Evolutionary conservation across 139 green algal genomes (phyloP), one percentile per base, ranked within the genome.

Genomic region (Tetratostichococcus sp.): DNA sequence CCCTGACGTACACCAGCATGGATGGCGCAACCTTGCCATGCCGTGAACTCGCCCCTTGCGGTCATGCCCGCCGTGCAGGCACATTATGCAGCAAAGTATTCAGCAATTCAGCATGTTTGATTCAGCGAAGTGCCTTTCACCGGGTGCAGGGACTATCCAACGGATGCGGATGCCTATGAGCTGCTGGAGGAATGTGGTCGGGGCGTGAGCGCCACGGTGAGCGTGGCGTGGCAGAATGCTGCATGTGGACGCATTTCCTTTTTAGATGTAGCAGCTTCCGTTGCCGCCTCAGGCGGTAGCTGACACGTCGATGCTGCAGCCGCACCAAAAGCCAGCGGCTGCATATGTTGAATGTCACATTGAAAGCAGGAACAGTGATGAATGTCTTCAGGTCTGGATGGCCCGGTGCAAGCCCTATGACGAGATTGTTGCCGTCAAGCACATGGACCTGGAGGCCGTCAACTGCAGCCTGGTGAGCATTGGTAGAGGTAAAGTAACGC

Each of bases 401-500:
- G 95, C 94, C 1, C 77, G 81, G 22, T 97, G 92, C 82, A 83
- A 90, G 43, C 77, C 87, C 1, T 75, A 84, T 32, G 81, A 89
- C 5, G 91, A 96, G 69, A 82, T 89, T 3, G 90, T 98, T 3
- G 95, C 96, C 21, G 87, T 99, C 26, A 99, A 99, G 86, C 87
- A 93, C 62, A 80, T 99, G 76, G 95, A 99, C 80, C 77, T 99
- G 71, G 96, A 99, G 75, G 92, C 90, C 76, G 81, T 96, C 67
- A 94, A 92, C 76, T 93, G 86, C 86, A 88, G 84, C 77, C 84
- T 97, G 82, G 91, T 91, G 74, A 65, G 8, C 26, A 31, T 30
- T 5, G 6, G 23, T 4, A 42, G 22, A 2, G 6, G 14, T 34
- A 59, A 31, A n/a, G 26, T 65, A 5, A 30, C 58, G 8, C 14